Base-by-base conservation (phyloP, 2,329 filamentous ascomycete species). In the Claviceps arundinis region DNA sequence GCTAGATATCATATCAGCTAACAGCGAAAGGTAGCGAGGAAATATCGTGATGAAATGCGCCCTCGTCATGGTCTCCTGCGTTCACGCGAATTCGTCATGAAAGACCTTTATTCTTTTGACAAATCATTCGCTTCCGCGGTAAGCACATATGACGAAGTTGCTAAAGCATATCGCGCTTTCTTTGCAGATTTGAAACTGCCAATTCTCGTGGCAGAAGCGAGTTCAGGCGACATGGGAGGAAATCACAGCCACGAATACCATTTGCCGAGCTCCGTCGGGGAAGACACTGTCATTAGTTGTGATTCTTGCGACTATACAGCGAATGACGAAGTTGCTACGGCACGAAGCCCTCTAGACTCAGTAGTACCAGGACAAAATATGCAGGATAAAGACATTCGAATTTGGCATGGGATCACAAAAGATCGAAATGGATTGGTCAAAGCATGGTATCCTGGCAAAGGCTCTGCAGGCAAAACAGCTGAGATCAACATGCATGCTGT, bases 81-180 rank as follows among this genome's bases (percentile, higher is more conserved):
- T 9, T 86, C 88, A 1, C 82, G 89, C 55, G 93, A 98, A 62
- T 98, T 98, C 61, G 70, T 89, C 59, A 98, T 98, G 93, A 98
- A 98, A 68, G 93, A 98, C 66, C 77, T 98, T 1, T 98, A 98
- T 65, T 96, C 90, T 0, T 98, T 98, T 62, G 93, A 98, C 62
- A 70, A 76, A 38, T 84, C 76, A 4, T 65, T 74, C 0, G 69
- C 78, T 26, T 71, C 78, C n/a, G 91, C 91, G 1, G 71, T 90
- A n/a, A 69, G 78, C 48, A 95, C 91, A 0, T 98, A 98, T 59
- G 68, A 80, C 6, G 70, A 82, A 43, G 89, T 95, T 2, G 80
- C 85, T 48, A 65, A 67, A 40, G 85, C 85, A 1, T 98, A 98
- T 64, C 74, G 73, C 13, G 75, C 75, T 17, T 78, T 98, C 49